A percentile compares a stretch with the other conserved stretches of the same genome.
phyloP scores from a whole-genome alignment of 345 rosid species.

The Mercurialis annua region DNA sequence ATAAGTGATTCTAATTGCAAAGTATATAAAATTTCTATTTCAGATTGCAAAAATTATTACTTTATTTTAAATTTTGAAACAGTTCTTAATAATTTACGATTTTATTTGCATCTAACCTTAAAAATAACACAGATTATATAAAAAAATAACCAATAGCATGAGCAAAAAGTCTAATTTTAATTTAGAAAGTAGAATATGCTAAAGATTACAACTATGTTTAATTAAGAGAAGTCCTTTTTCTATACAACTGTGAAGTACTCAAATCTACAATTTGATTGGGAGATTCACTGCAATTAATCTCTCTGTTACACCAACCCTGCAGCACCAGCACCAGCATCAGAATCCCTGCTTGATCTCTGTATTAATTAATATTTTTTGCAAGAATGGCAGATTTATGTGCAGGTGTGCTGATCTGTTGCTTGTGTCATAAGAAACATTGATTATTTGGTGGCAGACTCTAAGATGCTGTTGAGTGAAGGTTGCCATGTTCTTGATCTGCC shows the following conservation, averaged over 20 bases:
- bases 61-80: too few species aligned
- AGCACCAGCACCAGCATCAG: not conserved
- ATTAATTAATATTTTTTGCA: not conserved
- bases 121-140: not conserved
- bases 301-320: not conserved
- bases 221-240: conserved; percentile 10
- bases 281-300: not conserved
- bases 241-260: conserved; percentile 19
- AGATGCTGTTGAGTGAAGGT: conserved; percentile 87
- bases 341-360: conserved; percentile 11
- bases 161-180: not conserved
- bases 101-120: too few species aligned
- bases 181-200: conserved; percentile 1
- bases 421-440: conserved; percentile 10
- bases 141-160: not conserved
- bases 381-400: not conserved
- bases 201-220: conserved; percentile 4
- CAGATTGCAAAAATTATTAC: too few species aligned
- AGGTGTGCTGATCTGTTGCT: conserved; percentile 7
- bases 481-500: conserved; percentile 78
- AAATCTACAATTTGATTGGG: conserved; percentile 6
- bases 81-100: too few species aligned
- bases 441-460: conserved; percentile 60
- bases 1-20: too few species aligned
- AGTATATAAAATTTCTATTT: too few species aligned